These are phyloP conservation scores for Teunomyces pallodes DNA, from an alignment of 805 yeast species.

Conservation along the genomic window DNA sequence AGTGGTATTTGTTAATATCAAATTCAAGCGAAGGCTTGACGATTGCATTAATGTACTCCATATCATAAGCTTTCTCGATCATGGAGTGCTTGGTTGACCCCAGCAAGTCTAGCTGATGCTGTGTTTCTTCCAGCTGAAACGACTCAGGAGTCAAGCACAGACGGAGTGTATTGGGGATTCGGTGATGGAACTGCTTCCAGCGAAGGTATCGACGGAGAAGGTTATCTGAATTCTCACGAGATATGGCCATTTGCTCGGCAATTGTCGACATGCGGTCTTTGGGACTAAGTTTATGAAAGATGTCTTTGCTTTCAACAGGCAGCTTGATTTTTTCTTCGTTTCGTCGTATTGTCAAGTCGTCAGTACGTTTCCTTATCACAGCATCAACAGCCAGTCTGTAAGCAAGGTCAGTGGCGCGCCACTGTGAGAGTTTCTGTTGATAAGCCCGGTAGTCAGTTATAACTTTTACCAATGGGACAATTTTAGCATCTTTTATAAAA, in stretches of 20 bases:
- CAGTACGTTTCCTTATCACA: constrained; percentile 9
- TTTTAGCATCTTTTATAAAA: not conserved
- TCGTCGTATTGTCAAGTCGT: constrained; percentile 5
- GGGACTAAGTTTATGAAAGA: constrained; percentile 5
- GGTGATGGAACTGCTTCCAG: constrained; percentile 20
- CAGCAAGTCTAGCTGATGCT: constrained; percentile 15
- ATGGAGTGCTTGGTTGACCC: constrained; percentile 22
- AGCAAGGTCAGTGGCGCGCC: constrained; percentile 16
- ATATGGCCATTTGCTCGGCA: constrained; percentile 10
- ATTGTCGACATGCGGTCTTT: constrained; percentile 13
- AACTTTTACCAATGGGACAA: not conserved
- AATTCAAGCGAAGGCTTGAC: constrained; percentile 33
- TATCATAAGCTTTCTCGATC: constrained; percentile 29
- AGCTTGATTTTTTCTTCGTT: constrained; percentile 1
- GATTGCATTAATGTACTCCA: constrained; percentile 28
- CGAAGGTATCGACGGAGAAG: constrained; percentile 29
- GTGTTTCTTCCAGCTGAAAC: constrained; percentile 9
- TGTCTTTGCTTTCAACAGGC: constrained; percentile 3
- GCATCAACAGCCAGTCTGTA: constrained; percentile 5
- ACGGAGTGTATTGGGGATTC: constrained; percentile 31
- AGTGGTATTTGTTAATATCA: constrained; percentile 28
- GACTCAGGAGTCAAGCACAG: constrained; percentile 26
- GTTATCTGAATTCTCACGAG: constrained; percentile 13
- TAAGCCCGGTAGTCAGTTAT: constrained; percentile 1
- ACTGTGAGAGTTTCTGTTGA: constrained; percentile 10